Base-by-base conservation (phyloP, 1,284 basidiomycete species). In the Psilocybe mexicana region DNA sequence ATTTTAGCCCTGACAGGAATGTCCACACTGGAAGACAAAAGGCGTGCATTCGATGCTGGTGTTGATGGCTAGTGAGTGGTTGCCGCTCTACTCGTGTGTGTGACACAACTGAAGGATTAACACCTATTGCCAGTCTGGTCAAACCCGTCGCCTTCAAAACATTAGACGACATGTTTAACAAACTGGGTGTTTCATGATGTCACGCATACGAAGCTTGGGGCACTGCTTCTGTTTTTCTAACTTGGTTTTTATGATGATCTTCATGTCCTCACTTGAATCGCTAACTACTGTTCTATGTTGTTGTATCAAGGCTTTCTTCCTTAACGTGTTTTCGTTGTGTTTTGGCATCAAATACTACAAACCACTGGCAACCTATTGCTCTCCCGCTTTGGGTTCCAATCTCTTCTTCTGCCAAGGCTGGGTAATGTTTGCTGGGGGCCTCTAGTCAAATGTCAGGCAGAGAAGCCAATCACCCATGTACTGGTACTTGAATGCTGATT, bases 1-100 rank as follows among this genome's bases (percentile, higher is more conserved):
- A 95, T 98, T 55, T 81, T 98, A 57, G 95, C 95, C 4, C 75
- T 98, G 57, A 98, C 96, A 0, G 95, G 95, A 8, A 88, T 94
- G 81, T 96, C 94, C 6, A 93, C 94, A 8, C 75, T 92, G 2
- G 95, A 97, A 70, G 94, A 98, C 71, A 96, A 96, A 73, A 83
- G 93, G 24, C 82, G 86, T 65, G 96, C 95, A 1, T 96, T 97
- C 65, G 88, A 92, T 54, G 92, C 91, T 53, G 95, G 96, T 2
- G 94, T 97, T 46, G 94, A 98, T 67, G 95, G 95, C 72, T 98
- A 96, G 92, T 94, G 73, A 66, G 92, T 83, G 38, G 30, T 33
- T n/a, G 51, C 45, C 18, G 35, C 12, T 2, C 51, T 6, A 35
- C 18, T 42, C 5, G 42, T 1, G 26, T n/a, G 0, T 6, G 14